Evolutionary conservation across 2,329 filamentous ascomycete species (phyloP).

Genomic region (Arthrobotrys conoides): DNA sequence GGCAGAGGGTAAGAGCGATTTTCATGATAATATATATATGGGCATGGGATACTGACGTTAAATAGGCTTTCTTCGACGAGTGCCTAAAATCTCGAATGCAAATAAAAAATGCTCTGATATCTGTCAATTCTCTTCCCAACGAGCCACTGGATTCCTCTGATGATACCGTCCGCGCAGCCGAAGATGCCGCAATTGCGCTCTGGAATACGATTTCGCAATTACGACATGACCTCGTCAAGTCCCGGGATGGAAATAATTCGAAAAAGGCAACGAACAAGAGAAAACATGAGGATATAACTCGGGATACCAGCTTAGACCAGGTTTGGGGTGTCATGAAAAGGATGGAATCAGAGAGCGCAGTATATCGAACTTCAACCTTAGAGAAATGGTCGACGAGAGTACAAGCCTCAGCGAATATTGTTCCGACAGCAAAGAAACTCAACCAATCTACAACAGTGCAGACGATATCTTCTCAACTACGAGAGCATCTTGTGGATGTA

Average conservation of each 20-base stretch:
- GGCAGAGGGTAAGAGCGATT: slow-evolving; percentile 76
- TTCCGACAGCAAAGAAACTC: slow-evolving; percentile 74
- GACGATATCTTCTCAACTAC: slow-evolving; percentile 77
- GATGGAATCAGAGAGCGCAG: slow-evolving; percentile 73
- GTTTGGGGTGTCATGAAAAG: slow-evolving; percentile 62
- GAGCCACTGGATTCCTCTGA: slow-evolving; percentile 66
- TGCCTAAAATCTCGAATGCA: slow-evolving; percentile 92
- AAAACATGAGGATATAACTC: slow-evolving; percentile 69
- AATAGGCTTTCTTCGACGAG: slow-evolving; percentile 78
- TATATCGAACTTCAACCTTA: slow-evolving; percentile 78
- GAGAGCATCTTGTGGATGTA: slow-evolving; percentile 79
- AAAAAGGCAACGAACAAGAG: slow-evolving; percentile 71
- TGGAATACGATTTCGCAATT: slow-evolving; percentile 84
- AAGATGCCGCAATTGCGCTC: slow-evolving; percentile 85
- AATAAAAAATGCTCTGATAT: slow-evolving; percentile 88
- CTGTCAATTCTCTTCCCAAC: slow-evolving; percentile 79
- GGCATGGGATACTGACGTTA: slow-evolving; percentile 7
- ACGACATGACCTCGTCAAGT: slow-evolving; percentile 73
- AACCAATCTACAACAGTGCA: slow-evolving; percentile 73
- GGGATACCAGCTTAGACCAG: slow-evolving; percentile 43
- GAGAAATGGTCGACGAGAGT: slow-evolving; percentile 93
- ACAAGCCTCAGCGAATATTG: slow-evolving; percentile 71
- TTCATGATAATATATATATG: not conserved
- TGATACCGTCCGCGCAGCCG: slow-evolving; percentile 80
- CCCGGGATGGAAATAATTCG: slow-evolving; percentile 67